These are phyloP conservation scores for Kwoniella sp. DNA, from an alignment of 768 basidiomycete species.

Conservation along the genomic window DNA sequence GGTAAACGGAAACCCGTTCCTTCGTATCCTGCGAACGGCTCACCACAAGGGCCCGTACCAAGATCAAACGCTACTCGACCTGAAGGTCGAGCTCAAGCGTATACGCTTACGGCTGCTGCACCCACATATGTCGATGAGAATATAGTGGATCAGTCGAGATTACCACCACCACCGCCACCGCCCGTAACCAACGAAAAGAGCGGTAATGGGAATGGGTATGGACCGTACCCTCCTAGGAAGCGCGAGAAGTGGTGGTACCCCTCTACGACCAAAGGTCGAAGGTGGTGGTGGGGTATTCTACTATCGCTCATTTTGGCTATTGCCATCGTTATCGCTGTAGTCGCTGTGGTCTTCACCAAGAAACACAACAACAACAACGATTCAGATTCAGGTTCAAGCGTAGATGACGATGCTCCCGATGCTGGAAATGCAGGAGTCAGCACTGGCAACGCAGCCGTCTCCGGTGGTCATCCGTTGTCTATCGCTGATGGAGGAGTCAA, in stretches of 20 bases:
- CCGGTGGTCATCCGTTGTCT: conserved; percentile 27
- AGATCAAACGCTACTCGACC: not conserved
- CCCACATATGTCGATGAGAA: conserved; percentile 22
- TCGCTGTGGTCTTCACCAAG: conserved; percentile 21
- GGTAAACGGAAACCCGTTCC: conserved; percentile 23
- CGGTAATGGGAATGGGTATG: conserved; percentile 3
- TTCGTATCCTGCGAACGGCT: conserved; percentile 15
- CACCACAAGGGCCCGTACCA: conserved; percentile 17
- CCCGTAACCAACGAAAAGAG: conserved; percentile 7
- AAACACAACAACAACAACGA: conserved; percentile 1
- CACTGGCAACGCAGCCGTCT: conserved; percentile 3
- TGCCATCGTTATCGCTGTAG: conserved; percentile 24
- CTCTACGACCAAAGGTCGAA: conserved; percentile 13
- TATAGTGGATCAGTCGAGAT: conserved; percentile 12
- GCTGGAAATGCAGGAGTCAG: not conserved
- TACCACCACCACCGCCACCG: conserved; percentile 21
- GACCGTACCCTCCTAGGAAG: conserved; percentile 13
- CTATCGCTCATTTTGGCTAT: conserved; percentile 17
- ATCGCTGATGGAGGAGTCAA: conserved; percentile 22
- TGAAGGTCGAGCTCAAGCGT: not conserved
- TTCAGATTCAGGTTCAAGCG: not conserved
- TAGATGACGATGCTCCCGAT: conserved; percentile 5
- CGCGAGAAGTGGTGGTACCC: conserved; percentile 25
- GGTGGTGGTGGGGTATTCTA: conserved; percentile 24
- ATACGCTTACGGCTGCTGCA: conserved; percentile 8